phyloP scores from a whole-genome alignment of 441 rosid genomes.

The Erysimum cheiri region DNA sequence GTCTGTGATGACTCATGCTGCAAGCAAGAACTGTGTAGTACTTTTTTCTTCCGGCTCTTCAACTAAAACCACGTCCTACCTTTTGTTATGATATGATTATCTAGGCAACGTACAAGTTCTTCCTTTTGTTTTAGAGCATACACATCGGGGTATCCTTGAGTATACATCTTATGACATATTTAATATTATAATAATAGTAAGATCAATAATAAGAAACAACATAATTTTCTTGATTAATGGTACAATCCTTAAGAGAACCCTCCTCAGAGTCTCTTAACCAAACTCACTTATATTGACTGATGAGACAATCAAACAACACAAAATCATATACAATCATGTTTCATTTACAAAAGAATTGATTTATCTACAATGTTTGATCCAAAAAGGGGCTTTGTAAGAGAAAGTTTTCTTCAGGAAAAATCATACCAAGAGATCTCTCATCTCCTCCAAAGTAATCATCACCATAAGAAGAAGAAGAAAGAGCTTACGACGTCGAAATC shows the following conservation, averaged over 20 bases:
- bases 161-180: no score
- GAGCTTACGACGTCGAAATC: conserved; percentile 47
- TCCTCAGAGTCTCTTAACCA: neutral
- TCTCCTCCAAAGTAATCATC: conserved; percentile 30
- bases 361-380: conserved; percentile 24
- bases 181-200: no score
- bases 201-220: no score
- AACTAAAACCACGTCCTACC: no score
- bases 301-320: neutral
- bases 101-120: no score
- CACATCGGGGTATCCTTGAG: no score
- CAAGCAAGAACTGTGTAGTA: no score
- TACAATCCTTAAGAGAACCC: neutral
- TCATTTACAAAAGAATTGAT: neutral
- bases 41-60: no score
- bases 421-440: conserved; percentile 41
- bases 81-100: no score
- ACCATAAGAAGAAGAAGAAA: neutral
- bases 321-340: conserved; percentile 6
- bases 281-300: neutral
- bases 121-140: no score
- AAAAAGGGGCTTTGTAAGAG: conserved; percentile 27
- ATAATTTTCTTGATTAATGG: no score
- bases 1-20: no score
- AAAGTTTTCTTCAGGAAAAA: conserved; percentile 33